Conservation (phyloP, 805 yeast species). For the Pichia paraexigua region DNA sequence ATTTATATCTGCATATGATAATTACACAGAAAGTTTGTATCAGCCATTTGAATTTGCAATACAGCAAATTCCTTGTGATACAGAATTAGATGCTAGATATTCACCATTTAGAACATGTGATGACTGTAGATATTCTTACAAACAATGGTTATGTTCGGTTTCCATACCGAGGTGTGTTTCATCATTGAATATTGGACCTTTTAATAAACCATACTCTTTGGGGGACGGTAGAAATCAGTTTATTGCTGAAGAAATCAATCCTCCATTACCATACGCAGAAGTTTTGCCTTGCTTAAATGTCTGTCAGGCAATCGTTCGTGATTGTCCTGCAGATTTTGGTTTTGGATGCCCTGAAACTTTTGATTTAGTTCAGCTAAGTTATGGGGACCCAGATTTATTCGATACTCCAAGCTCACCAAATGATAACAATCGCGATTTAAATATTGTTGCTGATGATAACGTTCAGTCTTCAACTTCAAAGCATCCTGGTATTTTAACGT, state of each 20-base stretch:
- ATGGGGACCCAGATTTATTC: slow-evolving; percentile 24
- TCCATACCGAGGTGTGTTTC: slow-evolving; percentile 82
- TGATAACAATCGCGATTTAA: not conserved
- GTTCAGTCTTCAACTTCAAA: no score
- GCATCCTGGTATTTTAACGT: not conserved
- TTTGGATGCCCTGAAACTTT: slow-evolving; percentile 61
- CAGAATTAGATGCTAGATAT: slow-evolving; percentile 53
- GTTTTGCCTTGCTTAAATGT: slow-evolving; percentile 78
- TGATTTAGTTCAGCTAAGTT: slow-evolving; percentile 31
- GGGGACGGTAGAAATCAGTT: slow-evolving; percentile 52
- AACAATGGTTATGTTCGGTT: slow-evolving; percentile 84
- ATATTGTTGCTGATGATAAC: not conserved
- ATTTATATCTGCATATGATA: slow-evolving; percentile 50
- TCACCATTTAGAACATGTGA: slow-evolving; percentile 70
- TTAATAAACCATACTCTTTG: slow-evolving; percentile 38
- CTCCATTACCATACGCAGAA: slow-evolving; percentile 59
- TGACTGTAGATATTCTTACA: slow-evolving; percentile 65
- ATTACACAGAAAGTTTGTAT: slow-evolving; percentile 47
- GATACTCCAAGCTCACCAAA: not conserved
- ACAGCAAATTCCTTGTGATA: slow-evolving; percentile 69
- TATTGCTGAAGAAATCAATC: slow-evolving; percentile 46
- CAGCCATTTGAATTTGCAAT: slow-evolving; percentile 66
- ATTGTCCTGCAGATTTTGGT: slow-evolving; percentile 73
- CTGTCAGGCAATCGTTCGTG: slow-evolving; percentile 70
- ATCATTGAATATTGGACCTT: slow-evolving; percentile 26